Conservation (phyloP, 176 grass and related monocot species). For the Oryza meyeriana region DNA sequence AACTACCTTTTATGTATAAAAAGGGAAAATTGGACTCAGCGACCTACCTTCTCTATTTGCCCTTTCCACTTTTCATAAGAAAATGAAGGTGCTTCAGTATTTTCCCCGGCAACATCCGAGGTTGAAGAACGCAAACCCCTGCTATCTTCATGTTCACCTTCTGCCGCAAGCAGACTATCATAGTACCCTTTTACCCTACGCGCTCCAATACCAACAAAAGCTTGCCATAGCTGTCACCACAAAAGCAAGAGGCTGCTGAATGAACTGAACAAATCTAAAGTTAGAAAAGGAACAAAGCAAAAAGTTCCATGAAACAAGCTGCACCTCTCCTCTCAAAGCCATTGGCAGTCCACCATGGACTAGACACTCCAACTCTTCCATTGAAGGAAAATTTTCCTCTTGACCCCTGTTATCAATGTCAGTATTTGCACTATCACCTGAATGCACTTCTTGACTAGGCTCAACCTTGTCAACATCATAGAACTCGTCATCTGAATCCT, state of each 20-base stretch:
- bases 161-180: slow-evolving; percentile 52
- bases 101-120: slow-evolving; percentile 41
- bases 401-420: slow-evolving; percentile 32
- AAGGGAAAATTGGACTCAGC: background rate
- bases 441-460: slow-evolving; percentile 63
- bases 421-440: slow-evolving; percentile 43
- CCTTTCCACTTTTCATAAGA: slow-evolving; percentile 74
- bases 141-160: slow-evolving; percentile 42
- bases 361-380: slow-evolving; percentile 86
- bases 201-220: slow-evolving; percentile 88
- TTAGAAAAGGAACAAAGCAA: slow-evolving; percentile 11
- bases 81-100: slow-evolving; percentile 34
- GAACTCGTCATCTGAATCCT: slow-evolving; percentile 92
- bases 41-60: slow-evolving; percentile 97
- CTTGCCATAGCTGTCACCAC: slow-evolving; percentile 92
- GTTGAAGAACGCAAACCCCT: slow-evolving; percentile 34
- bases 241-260: slow-evolving; percentile 31
- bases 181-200: slow-evolving; percentile 85
- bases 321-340: slow-evolving; percentile 97
- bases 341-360: slow-evolving; percentile 94
- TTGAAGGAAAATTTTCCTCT: slow-evolving; percentile 56
- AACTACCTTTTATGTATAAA: background rate
- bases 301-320: background rate
- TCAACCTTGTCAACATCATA: slow-evolving; percentile 88
- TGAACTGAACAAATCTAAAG: slow-evolving; percentile 26